phyloP scores from a whole-genome alignment of 306 rosid species.

The Betula pendula region DNA sequence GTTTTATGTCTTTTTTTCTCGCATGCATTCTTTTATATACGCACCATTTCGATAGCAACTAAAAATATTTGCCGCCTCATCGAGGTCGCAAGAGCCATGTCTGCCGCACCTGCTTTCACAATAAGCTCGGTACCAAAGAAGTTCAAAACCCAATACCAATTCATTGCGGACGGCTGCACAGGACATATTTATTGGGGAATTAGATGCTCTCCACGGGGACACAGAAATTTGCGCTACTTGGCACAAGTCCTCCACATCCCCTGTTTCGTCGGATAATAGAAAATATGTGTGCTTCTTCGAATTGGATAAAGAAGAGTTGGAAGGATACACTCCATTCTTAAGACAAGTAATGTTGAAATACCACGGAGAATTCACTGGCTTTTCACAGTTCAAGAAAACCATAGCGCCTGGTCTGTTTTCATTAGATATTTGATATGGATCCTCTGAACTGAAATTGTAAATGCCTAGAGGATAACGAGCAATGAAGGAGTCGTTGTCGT shows the following conservation, averaged over 20 bases:
- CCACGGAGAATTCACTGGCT: background rate
- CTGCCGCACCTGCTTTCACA: no score
- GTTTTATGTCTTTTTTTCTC: no score
- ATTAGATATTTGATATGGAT: background rate
- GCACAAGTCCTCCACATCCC: background rate
- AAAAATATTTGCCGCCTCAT: no score
- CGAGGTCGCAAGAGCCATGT: no score
- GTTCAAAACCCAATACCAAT: background rate
- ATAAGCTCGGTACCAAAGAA: no score
- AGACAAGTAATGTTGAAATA: slow-evolving; percentile 8
- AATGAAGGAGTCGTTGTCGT: slow-evolving; percentile 10
- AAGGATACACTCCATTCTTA: no score
- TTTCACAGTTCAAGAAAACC: background rate
- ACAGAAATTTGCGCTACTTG: background rate
- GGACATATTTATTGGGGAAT: background rate
- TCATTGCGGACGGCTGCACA: background rate
- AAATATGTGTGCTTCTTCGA: no score
- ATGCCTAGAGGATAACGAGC: background rate
- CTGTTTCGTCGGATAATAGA: no score
- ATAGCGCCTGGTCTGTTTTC: no score
- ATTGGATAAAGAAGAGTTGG: background rate
- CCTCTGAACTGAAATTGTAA: background rate
- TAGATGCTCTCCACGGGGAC: no score
- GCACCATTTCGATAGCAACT: no score
- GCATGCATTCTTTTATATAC: no score